These are phyloP conservation scores for Endothia cerciana DNA, from an alignment of 2,329 filamentous ascomycete species.

Conservation along the genomic window DNA sequence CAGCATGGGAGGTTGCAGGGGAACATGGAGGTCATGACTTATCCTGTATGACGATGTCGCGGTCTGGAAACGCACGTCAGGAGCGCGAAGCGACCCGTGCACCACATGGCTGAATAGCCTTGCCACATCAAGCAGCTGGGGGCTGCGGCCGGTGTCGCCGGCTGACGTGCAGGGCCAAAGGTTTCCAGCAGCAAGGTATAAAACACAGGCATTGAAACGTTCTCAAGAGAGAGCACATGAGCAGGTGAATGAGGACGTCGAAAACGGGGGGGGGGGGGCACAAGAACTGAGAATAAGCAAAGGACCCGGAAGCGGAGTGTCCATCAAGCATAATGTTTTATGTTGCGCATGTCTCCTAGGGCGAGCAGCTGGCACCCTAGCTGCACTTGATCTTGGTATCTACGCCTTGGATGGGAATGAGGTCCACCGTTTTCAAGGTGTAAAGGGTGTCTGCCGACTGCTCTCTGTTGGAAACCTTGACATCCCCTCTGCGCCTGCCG, in stretches of 20 bases:
- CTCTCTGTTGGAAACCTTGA: not conserved
- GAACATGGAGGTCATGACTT: not conserved
- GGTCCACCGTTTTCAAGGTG: not conserved
- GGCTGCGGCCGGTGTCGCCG: slow-evolving; percentile 1
- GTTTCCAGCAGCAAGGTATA: not conserved
- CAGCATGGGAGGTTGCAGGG: not conserved
- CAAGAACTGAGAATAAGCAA: not conserved
- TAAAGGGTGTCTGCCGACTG: not conserved
- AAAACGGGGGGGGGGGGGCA: too few relatives aligned
- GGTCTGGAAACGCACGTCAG: not conserved
- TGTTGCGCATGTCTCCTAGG: not conserved
- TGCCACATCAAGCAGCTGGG: slow-evolving; percentile 3
- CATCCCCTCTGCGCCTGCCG: too few relatives aligned
- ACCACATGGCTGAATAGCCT: not conserved
- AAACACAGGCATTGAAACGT: not conserved
- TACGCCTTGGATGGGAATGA: not conserved
- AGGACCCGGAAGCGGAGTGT: not conserved
- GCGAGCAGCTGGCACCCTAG: not conserved
- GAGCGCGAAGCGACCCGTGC: not conserved
- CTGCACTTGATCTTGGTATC: too few relatives aligned
- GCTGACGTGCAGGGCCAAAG: not conserved
- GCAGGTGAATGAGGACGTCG: not conserved
- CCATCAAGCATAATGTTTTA: not conserved
- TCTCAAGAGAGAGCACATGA: not conserved
- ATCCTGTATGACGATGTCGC: not conserved